Evolutionary conservation across 768 basidiomycete species (phyloP).

Genomic region (Termitomyces sp.): DNA sequence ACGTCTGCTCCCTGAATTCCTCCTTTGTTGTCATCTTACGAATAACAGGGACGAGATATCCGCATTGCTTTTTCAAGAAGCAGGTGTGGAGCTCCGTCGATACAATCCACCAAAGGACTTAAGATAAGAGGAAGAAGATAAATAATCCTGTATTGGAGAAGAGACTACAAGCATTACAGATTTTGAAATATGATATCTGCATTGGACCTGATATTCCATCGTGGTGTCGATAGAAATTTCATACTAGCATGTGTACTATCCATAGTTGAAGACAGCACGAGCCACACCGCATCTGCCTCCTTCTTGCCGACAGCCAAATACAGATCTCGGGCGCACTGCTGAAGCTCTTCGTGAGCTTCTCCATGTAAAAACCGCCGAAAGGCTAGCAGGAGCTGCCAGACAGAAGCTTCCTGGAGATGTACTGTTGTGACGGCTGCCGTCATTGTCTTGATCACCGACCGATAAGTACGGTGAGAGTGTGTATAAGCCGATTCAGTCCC

Average conservation of each 20-base stretch:
- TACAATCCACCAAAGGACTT: conserved; percentile 38
- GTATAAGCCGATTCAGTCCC: conserved; percentile 73
- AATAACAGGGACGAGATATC: conserved; percentile 71
- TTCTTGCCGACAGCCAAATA: conserved; percentile 53
- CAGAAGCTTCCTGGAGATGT: conserved; percentile 58
- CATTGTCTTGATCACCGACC: conserved; percentile 73
- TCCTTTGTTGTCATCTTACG: not conserved
- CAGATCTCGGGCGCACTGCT: conserved; percentile 55
- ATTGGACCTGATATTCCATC: conserved; percentile 59
- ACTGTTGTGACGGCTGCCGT: conserved; percentile 60
- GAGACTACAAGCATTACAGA: not conserved
- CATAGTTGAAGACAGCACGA: conserved; percentile 56
- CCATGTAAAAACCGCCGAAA: conserved; percentile 74
- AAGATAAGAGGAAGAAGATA: conserved; percentile 16
- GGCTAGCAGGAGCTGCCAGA: conserved; percentile 77
- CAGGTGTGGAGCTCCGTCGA: conserved; percentile 75
- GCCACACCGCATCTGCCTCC: conserved; percentile 84
- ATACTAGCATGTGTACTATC: conserved; percentile 35
- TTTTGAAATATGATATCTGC: conserved; percentile 26
- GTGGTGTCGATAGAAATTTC: conserved; percentile 45
- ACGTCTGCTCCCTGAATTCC: conserved; percentile 21
- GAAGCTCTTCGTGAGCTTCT: conserved; percentile 69
- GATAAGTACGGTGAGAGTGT: conserved; percentile 74
- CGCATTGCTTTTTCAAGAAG: conserved; percentile 69
- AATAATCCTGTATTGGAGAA: not conserved